A percentile compares a stretch with the other conserved stretches of the same genome.
Conservation (phyloP, 164 flowering plant species). For the Brasenia schreberi region DNA sequence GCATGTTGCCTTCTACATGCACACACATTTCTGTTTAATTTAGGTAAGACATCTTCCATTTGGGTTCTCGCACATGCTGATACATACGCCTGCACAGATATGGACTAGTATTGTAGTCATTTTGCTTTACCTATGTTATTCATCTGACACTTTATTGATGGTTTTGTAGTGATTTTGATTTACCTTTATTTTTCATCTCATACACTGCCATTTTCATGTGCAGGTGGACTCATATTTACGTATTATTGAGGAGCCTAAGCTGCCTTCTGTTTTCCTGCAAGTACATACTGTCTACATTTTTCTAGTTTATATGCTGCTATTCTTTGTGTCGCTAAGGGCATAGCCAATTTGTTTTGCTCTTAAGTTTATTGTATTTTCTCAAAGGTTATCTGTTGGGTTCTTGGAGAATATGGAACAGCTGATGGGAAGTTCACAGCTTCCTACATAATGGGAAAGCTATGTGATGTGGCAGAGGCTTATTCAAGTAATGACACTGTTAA, state of each 20-base stretch:
- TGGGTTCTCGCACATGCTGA: background rate
- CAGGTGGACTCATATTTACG: conserved; percentile 94
- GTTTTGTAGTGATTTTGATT: background rate
- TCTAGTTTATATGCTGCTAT: conserved; percentile 1
- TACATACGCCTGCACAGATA: background rate
- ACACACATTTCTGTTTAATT: background rate
- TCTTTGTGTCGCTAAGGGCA: too few species aligned
- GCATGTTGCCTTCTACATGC: background rate
- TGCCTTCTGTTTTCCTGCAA: conserved; percentile 89
- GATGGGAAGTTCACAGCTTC: conserved; percentile 90
- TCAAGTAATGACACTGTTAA: conserved; percentile 86
- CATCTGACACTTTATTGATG: background rate
- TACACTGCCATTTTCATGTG: conserved; percentile 4
- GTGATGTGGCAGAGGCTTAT: conserved; percentile 96
- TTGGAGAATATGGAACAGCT: conserved; percentile 97
- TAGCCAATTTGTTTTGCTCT: background rate
- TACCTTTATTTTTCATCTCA: too few species aligned
- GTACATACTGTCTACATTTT: conserved; percentile 21
- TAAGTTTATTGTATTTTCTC: background rate
- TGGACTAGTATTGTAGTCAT: too few species aligned
- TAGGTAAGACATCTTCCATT: background rate
- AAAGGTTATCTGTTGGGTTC: conserved; percentile 97
- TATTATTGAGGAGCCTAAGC: conserved; percentile 88
- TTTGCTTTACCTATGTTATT: background rate
- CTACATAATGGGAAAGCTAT: conserved; percentile 79